phyloP scores from a whole-genome alignment of 495 filamentous ascomycete genomes.

The Talaromyces nanjingensis region DNA sequence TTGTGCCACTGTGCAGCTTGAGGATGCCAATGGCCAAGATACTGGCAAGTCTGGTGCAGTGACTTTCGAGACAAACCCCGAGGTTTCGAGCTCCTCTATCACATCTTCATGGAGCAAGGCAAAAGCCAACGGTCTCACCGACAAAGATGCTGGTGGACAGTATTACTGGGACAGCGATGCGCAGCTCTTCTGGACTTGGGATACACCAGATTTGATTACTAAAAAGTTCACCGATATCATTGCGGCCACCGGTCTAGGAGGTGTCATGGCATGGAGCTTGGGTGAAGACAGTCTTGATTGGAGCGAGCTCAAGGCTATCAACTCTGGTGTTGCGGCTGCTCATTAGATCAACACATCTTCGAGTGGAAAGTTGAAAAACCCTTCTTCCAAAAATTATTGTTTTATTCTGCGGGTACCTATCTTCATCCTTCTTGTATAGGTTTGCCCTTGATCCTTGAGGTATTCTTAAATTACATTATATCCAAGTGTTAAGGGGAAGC shows the following conservation, averaged over 20 bases:
- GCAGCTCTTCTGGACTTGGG: constrained; percentile 69
- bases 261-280: constrained; percentile 67
- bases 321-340: constrained; percentile 28
- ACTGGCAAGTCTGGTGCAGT: constrained; percentile 56
- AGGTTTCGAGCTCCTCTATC: constrained; percentile 14
- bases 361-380: background rate
- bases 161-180: constrained; percentile 59
- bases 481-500: background rate
- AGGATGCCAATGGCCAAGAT: constrained; percentile 59
- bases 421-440: background rate
- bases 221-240: constrained; percentile 60
- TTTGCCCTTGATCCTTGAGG: background rate
- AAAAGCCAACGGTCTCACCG: constrained; percentile 45
- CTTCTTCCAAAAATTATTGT: background rate
- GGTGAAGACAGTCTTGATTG: constrained; percentile 56
- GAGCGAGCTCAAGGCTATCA: constrained; percentile 56
- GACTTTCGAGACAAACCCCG: constrained; percentile 30
- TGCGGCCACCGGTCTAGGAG: constrained; percentile 51
- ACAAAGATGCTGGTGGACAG: constrained; percentile 54
- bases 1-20: constrained; percentile 55
- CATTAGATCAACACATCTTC: background rate
- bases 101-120: constrained; percentile 43
- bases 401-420: background rate
- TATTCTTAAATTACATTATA: background rate
- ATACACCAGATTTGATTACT: constrained; percentile 54